Evolutionary conservation across 441 rosid species (phyloP), one percentile per base, ranked within the genome.

Genomic region (Melastoma candidum): DNA sequence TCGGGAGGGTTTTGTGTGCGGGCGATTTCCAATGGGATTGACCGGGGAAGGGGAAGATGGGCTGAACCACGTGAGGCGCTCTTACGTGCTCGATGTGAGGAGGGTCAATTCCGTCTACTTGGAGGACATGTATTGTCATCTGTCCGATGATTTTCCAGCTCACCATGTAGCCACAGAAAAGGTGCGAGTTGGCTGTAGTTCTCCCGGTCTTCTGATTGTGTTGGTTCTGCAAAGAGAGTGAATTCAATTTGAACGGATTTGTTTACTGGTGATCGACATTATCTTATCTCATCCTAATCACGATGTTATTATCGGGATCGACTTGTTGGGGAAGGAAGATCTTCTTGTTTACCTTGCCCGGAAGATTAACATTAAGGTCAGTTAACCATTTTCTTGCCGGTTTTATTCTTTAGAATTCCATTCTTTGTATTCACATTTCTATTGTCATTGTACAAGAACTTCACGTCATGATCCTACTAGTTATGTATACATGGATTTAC

Each of bases 91-190:
- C 7, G n/a, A 72, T 12, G 66, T 66, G 10, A 51, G 65, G 32
- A 64, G 53, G 2, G 73, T 86, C 7, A 70, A 77, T 56, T 51
- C 68, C 41, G 75, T 89, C 47, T 82, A 86, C 61, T 61, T 86
- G 72, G 90, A 89, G 44, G 82, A 89, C 71, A 89, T 87, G 3
- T 89, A 82, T 17, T 84, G 95, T 59, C 84, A 82, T 61, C 87
- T 93, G 7, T 66, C 73, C 1, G 82, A 68, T 57, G 69, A 52
- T 25, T 89, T 86, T 53, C 95, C 97, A 51, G 50, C 80, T 26
- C 78, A 84, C 45, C 57, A 47, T 47, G 63, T 71, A 63, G 87
- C 85, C 52, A 77, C 88, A 7, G 65, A 67, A 57, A 75, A 79
- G 85, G 87, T 84, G 53, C 55, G 46, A 1, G 22, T 17, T 25